Conservation (phyloP, 495 filamentous ascomycete species). For the Penicillium turbatum region DNA sequence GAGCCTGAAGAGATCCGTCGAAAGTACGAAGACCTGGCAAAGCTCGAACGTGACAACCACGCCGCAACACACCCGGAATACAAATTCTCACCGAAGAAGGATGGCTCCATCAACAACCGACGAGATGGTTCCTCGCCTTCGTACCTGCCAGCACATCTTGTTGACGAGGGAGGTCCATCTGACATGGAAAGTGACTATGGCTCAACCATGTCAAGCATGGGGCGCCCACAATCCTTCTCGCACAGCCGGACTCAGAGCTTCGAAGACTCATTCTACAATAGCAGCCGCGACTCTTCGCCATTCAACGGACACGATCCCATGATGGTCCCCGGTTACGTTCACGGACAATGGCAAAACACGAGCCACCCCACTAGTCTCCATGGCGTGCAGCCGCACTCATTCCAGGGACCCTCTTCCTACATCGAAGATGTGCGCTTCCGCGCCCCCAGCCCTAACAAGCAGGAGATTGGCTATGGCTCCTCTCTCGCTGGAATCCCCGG, state of each 20-base stretch:
- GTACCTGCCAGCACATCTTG: neutral
- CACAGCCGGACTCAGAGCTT: constrained; percentile 25
- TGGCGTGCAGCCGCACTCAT: constrained; percentile 42
- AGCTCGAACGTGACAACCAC: constrained; percentile 81
- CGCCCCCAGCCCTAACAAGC: constrained; percentile 22
- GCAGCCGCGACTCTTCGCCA: constrained; percentile 35
- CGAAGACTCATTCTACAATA: constrained; percentile 26
- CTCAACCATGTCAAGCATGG: constrained; percentile 14
- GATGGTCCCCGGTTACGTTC: constrained; percentile 27
- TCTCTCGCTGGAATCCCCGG: constrained; percentile 52
- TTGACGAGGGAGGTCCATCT: constrained; percentile 7
- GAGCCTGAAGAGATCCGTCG: constrained; percentile 67
- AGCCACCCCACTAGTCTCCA: constrained; percentile 62
- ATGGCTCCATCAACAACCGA: constrained; percentile 44
- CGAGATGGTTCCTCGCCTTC: constrained; percentile 15
- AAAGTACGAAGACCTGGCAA: constrained; percentile 78
- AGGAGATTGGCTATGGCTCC: constrained; percentile 29
- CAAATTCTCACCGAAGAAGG: constrained; percentile 88
- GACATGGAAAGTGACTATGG: constrained; percentile 5
- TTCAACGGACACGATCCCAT: constrained; percentile 29
- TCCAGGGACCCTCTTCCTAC: constrained; percentile 23
- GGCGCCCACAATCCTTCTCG: constrained; percentile 17
- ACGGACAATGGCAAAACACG: constrained; percentile 31
- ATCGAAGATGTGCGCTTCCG: constrained; percentile 31
- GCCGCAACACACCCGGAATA: constrained; percentile 83